Base-by-base conservation (phyloP, 2,329 filamentous ascomycete genomes). In the Botrytis fabae region DNA sequence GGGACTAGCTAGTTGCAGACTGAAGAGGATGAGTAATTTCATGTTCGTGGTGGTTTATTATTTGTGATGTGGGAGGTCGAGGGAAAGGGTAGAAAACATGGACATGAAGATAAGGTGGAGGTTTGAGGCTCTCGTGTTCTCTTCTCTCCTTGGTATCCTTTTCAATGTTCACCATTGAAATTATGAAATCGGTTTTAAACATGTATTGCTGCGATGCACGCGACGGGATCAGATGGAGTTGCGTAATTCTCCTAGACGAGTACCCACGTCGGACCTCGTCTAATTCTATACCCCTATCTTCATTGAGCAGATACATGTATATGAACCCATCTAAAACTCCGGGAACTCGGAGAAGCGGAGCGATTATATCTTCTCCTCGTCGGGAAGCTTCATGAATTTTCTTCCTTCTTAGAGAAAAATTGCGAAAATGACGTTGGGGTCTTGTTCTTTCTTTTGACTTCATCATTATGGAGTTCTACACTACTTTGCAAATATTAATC, bases 11-110 rank as follows among this genome's bases (percentile, higher is more conserved):
- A 62, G 35, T 38, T 62, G 60, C 1, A 62, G 25, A 62, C 60
- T 42, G 14, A 62, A 62, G 22, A 62, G 60, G 8, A 62, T 62
- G 38, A 62, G 60, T 25, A 62, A 25, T 42, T 62, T 62, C 60
- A 62, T 62, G 14, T 2, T 62, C 25, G 40, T 1, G 38, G 4
- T n/a, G 35, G 14, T 38, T 62, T 40, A 25, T 2, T 28, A 1
- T 59, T 59, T 35, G 18, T 32, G 0, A 10, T 18, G 35, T 10
- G 18, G 12, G 25, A 38, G 60, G 2, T 40, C 22, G 25, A 42
- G 35, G 16, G 35, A 3, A 61, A 25, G 22, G 7, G 35, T n/a
- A 35, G 60, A 42, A 5, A n/a, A n/a, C 4, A 18, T 16, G 12
- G n/a, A 40, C 9, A 25, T 7, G 22, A 35, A n/a, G 10, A 51